Percentiles rank a stretch among this genome's conserved stretches.
phyloP scores from a whole-genome alignment of 1,284 basidiomycete genomes.

The Boletus smithii region DNA sequence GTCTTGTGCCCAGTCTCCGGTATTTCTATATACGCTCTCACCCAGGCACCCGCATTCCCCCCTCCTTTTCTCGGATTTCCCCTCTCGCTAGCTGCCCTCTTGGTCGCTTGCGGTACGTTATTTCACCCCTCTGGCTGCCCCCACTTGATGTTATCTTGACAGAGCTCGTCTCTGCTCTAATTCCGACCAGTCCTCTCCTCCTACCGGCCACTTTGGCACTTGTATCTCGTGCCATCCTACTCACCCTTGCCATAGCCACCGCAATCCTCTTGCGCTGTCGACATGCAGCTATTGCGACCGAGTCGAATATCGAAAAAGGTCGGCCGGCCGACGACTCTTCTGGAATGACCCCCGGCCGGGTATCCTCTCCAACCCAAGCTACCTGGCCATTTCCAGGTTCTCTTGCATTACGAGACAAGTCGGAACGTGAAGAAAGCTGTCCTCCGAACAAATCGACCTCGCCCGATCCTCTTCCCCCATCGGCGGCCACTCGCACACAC shows the following conservation, averaged over 20 bases:
- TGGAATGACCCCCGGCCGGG: constrained; percentile 13
- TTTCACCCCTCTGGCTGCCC: not conserved
- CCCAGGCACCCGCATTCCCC: constrained; percentile 5
- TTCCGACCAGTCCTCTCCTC: constrained; percentile 24
- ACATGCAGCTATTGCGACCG: not conserved
- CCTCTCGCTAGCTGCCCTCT: constrained; percentile 20
- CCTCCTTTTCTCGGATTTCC: constrained; percentile 14
- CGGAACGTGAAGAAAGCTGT: not conserved
- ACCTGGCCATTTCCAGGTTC: constrained; percentile 36
- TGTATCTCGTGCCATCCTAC: constrained; percentile 22
- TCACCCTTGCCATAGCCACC: constrained; percentile 16
- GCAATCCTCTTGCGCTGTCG: constrained; percentile 9
- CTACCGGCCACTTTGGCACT: constrained; percentile 26
- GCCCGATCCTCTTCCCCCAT: constrained; percentile 5
- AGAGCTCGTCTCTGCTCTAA: constrained; percentile 29
- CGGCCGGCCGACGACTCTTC: not conserved
- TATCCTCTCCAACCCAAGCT: constrained; percentile 31
- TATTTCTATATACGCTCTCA: constrained; percentile 26
- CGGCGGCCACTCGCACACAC: not conserved
- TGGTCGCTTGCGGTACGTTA: constrained; percentile 29
- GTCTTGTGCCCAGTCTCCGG: constrained; percentile 19
- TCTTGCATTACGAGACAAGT: constrained; percentile 18
- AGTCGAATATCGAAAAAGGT: constrained; percentile 16
- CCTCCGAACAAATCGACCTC: not conserved
- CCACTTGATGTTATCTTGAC: not conserved